Evolutionary conservation across 2,329 filamentous ascomycete genomes (phyloP).

Genomic region (Colletotrichum eremochloae): DNA sequence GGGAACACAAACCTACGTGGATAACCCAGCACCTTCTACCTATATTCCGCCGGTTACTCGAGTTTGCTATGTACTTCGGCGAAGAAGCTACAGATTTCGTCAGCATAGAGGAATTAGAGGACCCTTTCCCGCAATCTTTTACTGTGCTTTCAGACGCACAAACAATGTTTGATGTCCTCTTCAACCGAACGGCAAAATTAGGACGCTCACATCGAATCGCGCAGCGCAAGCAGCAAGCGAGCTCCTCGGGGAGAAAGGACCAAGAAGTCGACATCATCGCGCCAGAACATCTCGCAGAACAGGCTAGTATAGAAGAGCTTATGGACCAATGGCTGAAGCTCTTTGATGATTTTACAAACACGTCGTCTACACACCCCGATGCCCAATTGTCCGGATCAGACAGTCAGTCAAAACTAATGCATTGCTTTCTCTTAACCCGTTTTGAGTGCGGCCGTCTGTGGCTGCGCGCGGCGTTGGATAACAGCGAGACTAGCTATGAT

Average conservation of each 20-base stretch:
- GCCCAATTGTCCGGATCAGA: not conserved
- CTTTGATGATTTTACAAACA: not conserved
- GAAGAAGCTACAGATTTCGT: slow-evolving; percentile 1
- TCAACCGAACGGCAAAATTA: slow-evolving; percentile 1
- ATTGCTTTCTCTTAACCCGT: not conserved
- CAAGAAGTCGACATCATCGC: not conserved
- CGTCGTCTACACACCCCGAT: not conserved
- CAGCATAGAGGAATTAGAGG: not conserved
- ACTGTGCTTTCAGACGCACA: not conserved
- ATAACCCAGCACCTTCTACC: not conserved
- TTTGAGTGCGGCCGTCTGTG: slow-evolving; percentile 4
- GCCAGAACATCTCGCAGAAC: not conserved
- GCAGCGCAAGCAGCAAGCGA: not conserved
- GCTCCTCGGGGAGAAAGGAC: no score
- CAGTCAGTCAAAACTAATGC: not conserved
- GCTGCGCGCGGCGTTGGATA: slow-evolving; percentile 5
- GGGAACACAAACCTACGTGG: not conserved
- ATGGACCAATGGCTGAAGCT: not conserved
- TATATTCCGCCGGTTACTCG: slow-evolving; percentile 14
- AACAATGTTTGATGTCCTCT: not conserved
- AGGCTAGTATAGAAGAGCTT: not conserved
- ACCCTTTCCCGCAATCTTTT: not conserved
- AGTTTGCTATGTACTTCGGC: slow-evolving; percentile 10
- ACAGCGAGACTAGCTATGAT: not conserved
- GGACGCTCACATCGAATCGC: not conserved